Evolutionary conservation across 352 stramenopile genomes (phyloP), one percentile per base, ranked within the genome.

Genomic region (Pythium periplocum): DNA sequence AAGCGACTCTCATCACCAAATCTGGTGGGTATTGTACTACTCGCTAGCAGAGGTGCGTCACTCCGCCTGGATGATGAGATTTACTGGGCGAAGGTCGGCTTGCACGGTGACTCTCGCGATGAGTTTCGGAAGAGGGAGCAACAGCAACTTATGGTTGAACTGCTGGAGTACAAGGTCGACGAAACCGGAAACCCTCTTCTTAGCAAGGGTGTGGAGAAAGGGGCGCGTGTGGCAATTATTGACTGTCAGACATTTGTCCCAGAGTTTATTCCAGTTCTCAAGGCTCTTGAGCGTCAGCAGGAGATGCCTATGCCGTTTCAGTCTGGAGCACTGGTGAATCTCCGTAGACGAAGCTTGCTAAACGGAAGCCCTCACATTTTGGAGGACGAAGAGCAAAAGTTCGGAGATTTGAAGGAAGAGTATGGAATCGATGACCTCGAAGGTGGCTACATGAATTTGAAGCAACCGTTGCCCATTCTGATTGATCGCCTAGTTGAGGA

Each of bases 181-280:
- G 68, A 88, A 12, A 74, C 71, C 7, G 82, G 66, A 11, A 90
- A 87, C 45, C 55, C 71, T 0, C 43, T 90, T 40, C 41, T 85
- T 40, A 42, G 48, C 1, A 69, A 77, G 32, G 78, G 71, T 39
- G 69, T 92, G 4, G 61, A 64, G 43, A 66, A 71, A 48, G 83
- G 80, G 9, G 53, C 74, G 32, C 57, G 67, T 33, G 62, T 96
- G 40, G 84, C 75, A 7, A 85, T 96, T 45, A 90, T 96, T 59
- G 84, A 96, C 52, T 95, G 83, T 43, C 77, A 87, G 58, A 86
- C 81, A 6, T 96, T 96, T 61, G 83, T 92, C 1, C 84, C 84
- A 0, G 86, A 96, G 63, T 96, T 90, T 40, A 75, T 96, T 31
- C 84, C 86, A 3, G 86, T 96, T 6, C 55, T 96, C 31, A 84